These are phyloP conservation scores for Arthrobotrys iridis DNA, from an alignment of 2,329 filamentous ascomycete species.

Conservation along the genomic window DNA sequence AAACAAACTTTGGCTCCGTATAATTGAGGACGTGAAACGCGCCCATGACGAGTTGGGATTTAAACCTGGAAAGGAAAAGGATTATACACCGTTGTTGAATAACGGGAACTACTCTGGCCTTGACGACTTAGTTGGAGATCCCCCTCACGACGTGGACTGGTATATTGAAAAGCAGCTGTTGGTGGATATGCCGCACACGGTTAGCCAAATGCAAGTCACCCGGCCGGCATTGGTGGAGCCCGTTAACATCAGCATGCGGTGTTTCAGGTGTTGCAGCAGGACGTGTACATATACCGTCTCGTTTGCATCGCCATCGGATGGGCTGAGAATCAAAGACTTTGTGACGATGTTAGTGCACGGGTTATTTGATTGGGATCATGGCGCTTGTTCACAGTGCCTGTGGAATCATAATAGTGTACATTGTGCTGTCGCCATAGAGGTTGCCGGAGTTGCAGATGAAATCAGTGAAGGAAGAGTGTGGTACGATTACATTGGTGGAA, in stretches of 20 bases:
- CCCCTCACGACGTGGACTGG: conserved; percentile 45
- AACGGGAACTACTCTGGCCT: conserved; percentile 47
- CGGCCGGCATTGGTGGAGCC: conserved; percentile 40
- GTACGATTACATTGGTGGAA: conserved; percentile 42
- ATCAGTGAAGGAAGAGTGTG: conserved; percentile 41
- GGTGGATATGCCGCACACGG: conserved; percentile 29
- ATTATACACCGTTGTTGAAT: conserved; percentile 45
- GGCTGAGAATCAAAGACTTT: conserved; percentile 38
- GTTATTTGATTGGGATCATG: conserved; percentile 51
- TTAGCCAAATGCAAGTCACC: conserved; percentile 39
- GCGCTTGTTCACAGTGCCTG: conserved; percentile 34
- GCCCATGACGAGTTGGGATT: conserved; percentile 44
- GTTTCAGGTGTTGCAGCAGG: conserved; percentile 34
- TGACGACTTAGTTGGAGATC: conserved; percentile 41
- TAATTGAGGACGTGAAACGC: conserved; percentile 35
- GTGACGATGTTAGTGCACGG: conserved; percentile 41
- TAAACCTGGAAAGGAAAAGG: conserved; percentile 40
- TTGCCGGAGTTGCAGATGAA: conserved; percentile 21
- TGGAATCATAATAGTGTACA: conserved; percentile 51
- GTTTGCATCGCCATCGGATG: conserved; percentile 28
- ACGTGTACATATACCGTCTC: conserved; percentile 41
- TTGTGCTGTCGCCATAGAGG: conserved; percentile 45
- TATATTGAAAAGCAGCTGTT: conserved; percentile 49
- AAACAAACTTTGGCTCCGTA: conserved; percentile 42
- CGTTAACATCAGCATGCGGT: conserved; percentile 45